Evolutionary conservation across 1,284 basidiomycete genomes (phyloP), one percentile per base, ranked within the genome.

Genomic region (Earliella scabrosa): DNA sequence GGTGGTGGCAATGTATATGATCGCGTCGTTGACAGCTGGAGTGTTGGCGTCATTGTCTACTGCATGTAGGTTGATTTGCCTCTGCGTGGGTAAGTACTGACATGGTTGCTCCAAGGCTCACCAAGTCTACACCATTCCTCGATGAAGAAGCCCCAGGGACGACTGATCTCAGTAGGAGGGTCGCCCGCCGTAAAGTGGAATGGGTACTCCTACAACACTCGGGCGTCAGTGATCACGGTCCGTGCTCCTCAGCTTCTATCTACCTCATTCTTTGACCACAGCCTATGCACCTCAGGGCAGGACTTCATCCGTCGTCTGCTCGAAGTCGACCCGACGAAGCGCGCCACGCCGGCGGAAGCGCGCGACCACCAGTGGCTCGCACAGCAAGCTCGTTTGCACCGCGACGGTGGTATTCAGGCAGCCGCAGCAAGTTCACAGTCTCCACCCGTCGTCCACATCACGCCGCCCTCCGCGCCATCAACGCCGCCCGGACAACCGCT

Each of bases 301-400:
- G 75, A 82, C 58, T 87, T 87, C 62, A 75, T 87, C 45, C 53
- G 60, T 3, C 60, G 71, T 0, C 71, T 87, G 2, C 72, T 88
- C 9, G 77, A 81, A 20, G 69, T 73, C 43, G 75, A 86, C 54
- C 87, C 89, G 0, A 51, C 58, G 0, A 57, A 68, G n/a, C 81
- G 90, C 34, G 81, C 90, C 77, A 80, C 82, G 2, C 77, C 89
- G 53, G 67, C 71, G 1, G 75, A 81, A 6, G 88, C 89, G 0
- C 76, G 86, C 3, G 32, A 71, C 0, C 88, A 93, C 61, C 78
- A 80, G 0, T 93, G 91, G 91, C 76, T 97, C 4, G 55, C 39
- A 20, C 20, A 11, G 23, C 27, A 11, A 20, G 4, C 20, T 10
- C 43, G n/a, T 29, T 45, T 31, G 39, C 43, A 35, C 35, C 48